phyloP scores from a whole-genome alignment of 371 early-diverging fungal species.

The Funneliformis caledonium region DNA sequence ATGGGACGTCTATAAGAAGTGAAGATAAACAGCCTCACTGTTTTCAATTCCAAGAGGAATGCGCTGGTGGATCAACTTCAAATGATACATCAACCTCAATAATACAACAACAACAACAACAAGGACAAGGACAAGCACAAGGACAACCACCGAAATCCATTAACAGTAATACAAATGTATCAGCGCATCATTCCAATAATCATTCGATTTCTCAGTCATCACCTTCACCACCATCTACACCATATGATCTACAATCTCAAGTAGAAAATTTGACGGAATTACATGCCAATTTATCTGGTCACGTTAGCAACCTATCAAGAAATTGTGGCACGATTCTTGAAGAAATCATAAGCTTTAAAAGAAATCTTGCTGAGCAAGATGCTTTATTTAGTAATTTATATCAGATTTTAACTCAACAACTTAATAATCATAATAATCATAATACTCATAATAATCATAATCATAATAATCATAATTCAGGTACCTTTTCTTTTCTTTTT shows the following conservation, averaged over 20 bases:
- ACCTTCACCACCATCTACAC: not conserved
- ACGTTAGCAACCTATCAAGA: conserved; percentile 10
- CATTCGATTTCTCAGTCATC: not conserved
- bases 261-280: conserved; percentile 15
- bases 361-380: conserved; percentile 39
- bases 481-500: no score
- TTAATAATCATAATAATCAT: conserved; percentile 6
- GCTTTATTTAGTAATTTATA: conserved; percentile 17
- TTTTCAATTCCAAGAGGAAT: no score
- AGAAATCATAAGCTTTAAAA: conserved; percentile 34
- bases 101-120: not conserved
- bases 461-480: not conserved
- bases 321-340: conserved; percentile 29
- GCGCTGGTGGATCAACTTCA: not conserved
- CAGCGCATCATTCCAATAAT: not conserved
- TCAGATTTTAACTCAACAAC: conserved; percentile 16
- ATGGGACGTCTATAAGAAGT: not conserved
- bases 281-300: conserved; percentile 22
- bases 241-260: conserved; percentile 21
- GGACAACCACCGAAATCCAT: not conserved
- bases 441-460: not conserved
- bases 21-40: not conserved
- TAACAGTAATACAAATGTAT: no score
- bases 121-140: not conserved
- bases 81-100: not conserved